Evolutionary conservation across 2,329 filamentous ascomycete genomes (phyloP), one percentile per base, ranked within the genome.

Genomic region (Nigrospora sphaerica): DNA sequence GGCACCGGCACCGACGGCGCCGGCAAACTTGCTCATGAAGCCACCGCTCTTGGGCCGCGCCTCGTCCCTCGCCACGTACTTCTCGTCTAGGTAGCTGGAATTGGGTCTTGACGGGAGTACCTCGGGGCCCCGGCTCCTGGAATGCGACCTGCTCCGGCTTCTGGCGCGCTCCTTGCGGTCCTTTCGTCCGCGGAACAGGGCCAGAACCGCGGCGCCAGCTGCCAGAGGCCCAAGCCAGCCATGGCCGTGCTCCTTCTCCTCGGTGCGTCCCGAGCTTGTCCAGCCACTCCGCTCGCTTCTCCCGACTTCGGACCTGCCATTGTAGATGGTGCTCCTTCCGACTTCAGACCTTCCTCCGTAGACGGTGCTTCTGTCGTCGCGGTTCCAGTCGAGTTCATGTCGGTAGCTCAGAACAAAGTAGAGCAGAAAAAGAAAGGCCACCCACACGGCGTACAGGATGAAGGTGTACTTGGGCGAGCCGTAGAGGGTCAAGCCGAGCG

Each of bases 401-500:
- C 80, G 73, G 64, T 87, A 95, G 53, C 85, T 85, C 32, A 95
- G 71, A 46, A 92, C 72, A 57, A 97, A 95, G 65, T 90, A 96
- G 13, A 81, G 53, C 2, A 90, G 58, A 14, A 96, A 55, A 32
- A 96, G 69, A 16, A 86, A 74, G 28, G 81, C 79, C 62, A 86
- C 85, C 73, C 85, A 92, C 1, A 97, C 52, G 0, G 91, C 78
- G 59, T 86, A 98, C 4, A 97, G 72, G 44, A 98, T 82, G 63
- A 97, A 98, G 4, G 91, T 75, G 34, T 78, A 80, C 58, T 85
- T 81, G 6, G 93, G 92, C 31, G 91, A 95, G 6, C 93, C 93
- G 59, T 96, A 98, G 1, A 98, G 74, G 0, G 91, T 91, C 40
- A 98, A 73, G 0, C 93, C 93, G 1, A 98, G 74, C 0, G 93